Base-by-base conservation (phyloP, 139 green algal species). In the Pleodorina starrii region DNA sequence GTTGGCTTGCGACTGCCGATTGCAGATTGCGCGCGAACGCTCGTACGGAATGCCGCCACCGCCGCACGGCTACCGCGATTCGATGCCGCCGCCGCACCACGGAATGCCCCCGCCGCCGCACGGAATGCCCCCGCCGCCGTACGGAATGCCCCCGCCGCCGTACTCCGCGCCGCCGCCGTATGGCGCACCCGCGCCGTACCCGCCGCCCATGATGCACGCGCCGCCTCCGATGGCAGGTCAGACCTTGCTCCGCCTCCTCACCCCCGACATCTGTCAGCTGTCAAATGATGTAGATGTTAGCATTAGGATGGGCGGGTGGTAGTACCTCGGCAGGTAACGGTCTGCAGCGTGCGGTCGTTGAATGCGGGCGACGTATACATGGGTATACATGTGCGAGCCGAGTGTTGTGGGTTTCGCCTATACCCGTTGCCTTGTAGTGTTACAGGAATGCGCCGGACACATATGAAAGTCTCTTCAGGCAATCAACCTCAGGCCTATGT, bases 91-190 rank as follows among this genome's bases (percentile, higher is more conserved):
- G 43, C 87, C 77, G 48, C 87, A 81, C 21, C 63, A 66, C 54
- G 69, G 46, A 40, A 46, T 66, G 21, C 73, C 85, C 38, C 85
- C 85, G 54, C 76, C 86, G 29, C 66, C 87, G 68, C 82, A 87
- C 50, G 77, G 87, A 63, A 83, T 74, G 44, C 75, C 77, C 21
- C 87, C 87, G 29, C 87, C 87, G 57, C 54, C 86, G 59, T 90
- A 87, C 48, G 66, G n/a, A n/a, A n/a, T 77, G 36, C 87, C 87
- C 5, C 86, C 75, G 54, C 86, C 75, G 54, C 85, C 85, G 71
- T 80, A 79, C 36, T 80, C 85, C 42, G 50, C 69, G 38, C 71
- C 71, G 23, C 85, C 71, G 17, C 85, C 75, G 23, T 86, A 81
- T 36, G 51, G 75, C 6, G 43, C 48, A 35, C 86, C 36, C 42